Base-by-base conservation (phyloP, 2,329 filamentous ascomycete genomes). In the Triangularia verruculosa region DNA sequence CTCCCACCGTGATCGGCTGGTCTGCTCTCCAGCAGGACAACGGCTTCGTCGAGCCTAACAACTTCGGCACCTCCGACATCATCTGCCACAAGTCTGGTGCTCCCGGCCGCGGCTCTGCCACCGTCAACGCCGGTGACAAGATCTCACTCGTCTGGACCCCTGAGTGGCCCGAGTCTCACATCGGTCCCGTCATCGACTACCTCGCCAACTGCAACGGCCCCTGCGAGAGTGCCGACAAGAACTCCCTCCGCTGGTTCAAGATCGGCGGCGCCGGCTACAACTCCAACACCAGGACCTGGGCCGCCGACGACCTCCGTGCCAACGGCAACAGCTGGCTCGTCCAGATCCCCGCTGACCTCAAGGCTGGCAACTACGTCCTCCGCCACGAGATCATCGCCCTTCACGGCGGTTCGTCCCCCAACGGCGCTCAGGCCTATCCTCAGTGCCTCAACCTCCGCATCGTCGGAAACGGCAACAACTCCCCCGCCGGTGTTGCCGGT, bases 111-210 rank as follows among this genome's bases (percentile, higher is more conserved):
- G 72, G 73, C 28, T 73, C 76, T 56, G 78, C 77, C 20, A 71
- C 70, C 1, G 75, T 80, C 7, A 60, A 72, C 1, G 78, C 79
- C 25, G 79, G 79, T 8, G 74, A 75, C 65, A 74, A 72, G 63
- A 71, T 82, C 58, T 75, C 68, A 28, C 70, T 81, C 59, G 71
- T 76, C 57, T 82, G 79, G 79, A 74, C 68, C 25, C 68, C 66
- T 20, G 69, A 67, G 1, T 82, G 79, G 80, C 78, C 79, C 39
- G 74, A 74, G 0, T 74, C 71, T 25, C 80, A 83, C 71, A 67
- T 77, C 32, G 78, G 83, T 0, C 86, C 87, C 8, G 82, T 89
- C 69, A 80, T 89, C 66, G 83, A 83, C 73, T 89, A 89, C 77
- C 76, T 89, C 15, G 87, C 87, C 61, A 80, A 80, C 69, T 87